These are phyloP conservation scores for Stemphylium beticola DNA, from an alignment of 2,329 filamentous ascomycete species.

Conservation along the genomic window DNA sequence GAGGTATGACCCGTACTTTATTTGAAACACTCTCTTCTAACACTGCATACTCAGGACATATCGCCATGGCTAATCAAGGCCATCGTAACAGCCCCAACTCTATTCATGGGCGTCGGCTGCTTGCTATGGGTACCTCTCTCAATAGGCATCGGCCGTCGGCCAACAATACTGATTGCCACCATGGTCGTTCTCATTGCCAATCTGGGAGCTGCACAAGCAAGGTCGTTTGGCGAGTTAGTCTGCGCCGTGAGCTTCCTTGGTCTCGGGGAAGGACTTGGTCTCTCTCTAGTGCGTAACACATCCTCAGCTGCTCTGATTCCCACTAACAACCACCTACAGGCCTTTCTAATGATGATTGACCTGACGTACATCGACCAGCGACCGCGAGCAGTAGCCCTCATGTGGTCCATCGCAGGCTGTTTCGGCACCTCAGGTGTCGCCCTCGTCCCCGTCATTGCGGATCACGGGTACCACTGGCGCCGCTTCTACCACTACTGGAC, in stretches of 20 bases:
- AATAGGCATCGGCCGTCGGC: constrained; percentile 48
- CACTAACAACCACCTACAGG: constrained; percentile 24
- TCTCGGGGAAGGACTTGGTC: constrained; percentile 38
- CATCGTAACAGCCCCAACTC: constrained; percentile 35
- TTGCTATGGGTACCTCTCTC: constrained; percentile 50
- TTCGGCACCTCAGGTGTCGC: constrained; percentile 33
- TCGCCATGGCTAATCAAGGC: constrained; percentile 29
- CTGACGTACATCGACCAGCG: constrained; percentile 51
- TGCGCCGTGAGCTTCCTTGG: constrained; percentile 43
- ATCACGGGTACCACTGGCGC: constrained; percentile 40
- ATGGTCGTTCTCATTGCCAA: constrained; percentile 35
- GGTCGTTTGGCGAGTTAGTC: constrained; percentile 36
- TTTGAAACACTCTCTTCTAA: neutral
- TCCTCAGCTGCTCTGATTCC: neutral
- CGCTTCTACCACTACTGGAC: constrained; percentile 43
- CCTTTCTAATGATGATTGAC: constrained; percentile 48
- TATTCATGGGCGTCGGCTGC: constrained; percentile 47
- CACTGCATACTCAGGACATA: neutral
- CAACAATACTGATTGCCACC: constrained; percentile 43
- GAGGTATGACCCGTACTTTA: constrained; percentile 12
- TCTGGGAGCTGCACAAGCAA: constrained; percentile 34
- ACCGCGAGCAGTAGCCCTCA: constrained; percentile 41
- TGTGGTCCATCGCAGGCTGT: constrained; percentile 42
- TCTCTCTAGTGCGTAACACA: constrained; percentile 34
- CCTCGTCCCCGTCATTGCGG: constrained; percentile 36